phyloP scores from a whole-genome alignment of 2,329 filamentous ascomycete genomes.

The Ophidiomyces ophidiicola region DNA sequence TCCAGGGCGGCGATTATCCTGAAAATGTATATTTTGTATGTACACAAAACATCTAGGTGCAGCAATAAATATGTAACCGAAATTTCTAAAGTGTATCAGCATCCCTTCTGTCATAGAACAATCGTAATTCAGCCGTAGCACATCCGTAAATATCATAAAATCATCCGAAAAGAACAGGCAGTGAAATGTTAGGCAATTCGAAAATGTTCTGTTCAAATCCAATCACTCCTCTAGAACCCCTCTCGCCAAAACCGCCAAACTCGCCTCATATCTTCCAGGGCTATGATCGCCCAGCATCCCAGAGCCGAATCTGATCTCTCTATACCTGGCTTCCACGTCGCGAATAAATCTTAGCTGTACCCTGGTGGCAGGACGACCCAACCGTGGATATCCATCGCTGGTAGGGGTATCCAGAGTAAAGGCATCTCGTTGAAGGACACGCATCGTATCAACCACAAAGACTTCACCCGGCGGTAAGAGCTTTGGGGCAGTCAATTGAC shows the following conservation, averaged over 20 bases:
- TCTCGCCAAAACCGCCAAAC: constrained; percentile 47
- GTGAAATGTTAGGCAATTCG: too few species aligned
- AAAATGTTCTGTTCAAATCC: too few species aligned
- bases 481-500: constrained; percentile 56
- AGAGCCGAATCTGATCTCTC: constrained; percentile 57
- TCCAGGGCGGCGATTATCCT: too few species aligned
- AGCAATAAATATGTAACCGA: too few species aligned
- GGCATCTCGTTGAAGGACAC: constrained; percentile 54
- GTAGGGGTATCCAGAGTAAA: constrained; percentile 37
- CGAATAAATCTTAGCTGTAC: constrained; percentile 58
- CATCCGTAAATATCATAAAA: too few species aligned
- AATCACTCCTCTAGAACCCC: constrained; percentile 33
- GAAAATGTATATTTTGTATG: too few species aligned
- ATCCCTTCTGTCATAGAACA: too few species aligned
- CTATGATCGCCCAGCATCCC: constrained; percentile 67
- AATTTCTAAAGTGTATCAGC: too few species aligned
- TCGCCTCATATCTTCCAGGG: constrained; percentile 60
- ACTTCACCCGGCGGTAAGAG: constrained; percentile 65
- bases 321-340: constrained; percentile 58
- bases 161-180: too few species aligned
- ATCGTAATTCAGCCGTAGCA: too few species aligned
- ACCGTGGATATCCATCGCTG: constrained; percentile 31
- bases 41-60: too few species aligned
- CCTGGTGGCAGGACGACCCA: constrained; percentile 55
- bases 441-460: constrained; percentile 57